phyloP scores from a whole-genome alignment of 1,284 basidiomycete genomes.

The Pseudozyma sp. region DNA sequence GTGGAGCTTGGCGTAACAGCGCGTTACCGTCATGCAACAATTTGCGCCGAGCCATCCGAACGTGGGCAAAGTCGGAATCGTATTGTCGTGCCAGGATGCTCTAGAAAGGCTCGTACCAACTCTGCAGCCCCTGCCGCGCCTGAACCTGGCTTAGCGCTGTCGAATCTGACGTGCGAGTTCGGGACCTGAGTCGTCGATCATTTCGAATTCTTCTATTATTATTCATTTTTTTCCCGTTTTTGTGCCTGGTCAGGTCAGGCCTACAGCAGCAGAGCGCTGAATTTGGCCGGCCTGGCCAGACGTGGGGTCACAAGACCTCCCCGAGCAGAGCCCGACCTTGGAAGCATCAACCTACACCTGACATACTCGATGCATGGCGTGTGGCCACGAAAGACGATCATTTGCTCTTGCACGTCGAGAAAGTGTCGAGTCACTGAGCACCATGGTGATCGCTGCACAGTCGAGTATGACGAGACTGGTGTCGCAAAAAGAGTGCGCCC shows the following conservation, averaged over 20 bases:
- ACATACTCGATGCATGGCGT: too few relatives aligned
- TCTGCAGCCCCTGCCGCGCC: conserved; percentile 26
- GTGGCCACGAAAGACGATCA: too few relatives aligned
- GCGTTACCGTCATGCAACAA: too few relatives aligned
- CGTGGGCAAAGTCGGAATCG: background rate
- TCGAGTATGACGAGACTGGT: background rate
- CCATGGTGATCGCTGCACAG: too few relatives aligned
- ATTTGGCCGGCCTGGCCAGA: too few relatives aligned
- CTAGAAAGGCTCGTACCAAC: conserved; percentile 16
- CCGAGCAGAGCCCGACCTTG: too few relatives aligned
- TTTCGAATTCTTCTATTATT: conserved; percentile 25
- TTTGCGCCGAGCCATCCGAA: background rate
- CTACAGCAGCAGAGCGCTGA: too few relatives aligned
- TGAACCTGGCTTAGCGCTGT: background rate
- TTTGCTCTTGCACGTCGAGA: too few relatives aligned
- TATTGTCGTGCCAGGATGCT: conserved; percentile 35
- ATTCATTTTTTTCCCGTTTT: background rate
- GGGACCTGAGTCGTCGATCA: conserved; percentile 41
- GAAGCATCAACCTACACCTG: too few relatives aligned
- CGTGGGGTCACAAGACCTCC: too few relatives aligned
- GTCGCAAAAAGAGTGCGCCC: background rate
- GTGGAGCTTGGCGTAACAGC: background rate
- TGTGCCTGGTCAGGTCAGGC: conserved; percentile 2
- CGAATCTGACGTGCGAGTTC: conserved; percentile 19
- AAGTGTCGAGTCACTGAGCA: too few relatives aligned